These are phyloP conservation scores for Elasticomyces elasticus DNA, from an alignment of 495 filamentous ascomycete species.

Conservation along the genomic window DNA sequence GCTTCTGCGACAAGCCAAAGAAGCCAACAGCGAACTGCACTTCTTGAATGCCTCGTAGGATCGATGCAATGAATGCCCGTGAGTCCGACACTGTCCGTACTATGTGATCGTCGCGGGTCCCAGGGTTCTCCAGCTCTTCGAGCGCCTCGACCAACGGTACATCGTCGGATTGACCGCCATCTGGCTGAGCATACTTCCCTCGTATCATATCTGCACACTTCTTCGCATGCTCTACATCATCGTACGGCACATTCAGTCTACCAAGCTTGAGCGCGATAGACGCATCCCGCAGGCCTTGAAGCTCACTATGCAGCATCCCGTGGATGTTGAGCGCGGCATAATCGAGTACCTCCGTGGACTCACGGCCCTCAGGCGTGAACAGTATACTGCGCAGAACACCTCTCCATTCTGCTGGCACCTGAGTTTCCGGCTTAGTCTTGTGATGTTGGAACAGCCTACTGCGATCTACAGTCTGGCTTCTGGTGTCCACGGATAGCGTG, in stretches of 20 bases:
- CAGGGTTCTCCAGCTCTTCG: constrained; percentile 65
- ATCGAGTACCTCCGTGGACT: constrained; percentile 83
- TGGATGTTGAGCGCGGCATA: constrained; percentile 80
- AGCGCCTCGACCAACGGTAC: constrained; percentile 65
- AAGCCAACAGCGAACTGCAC: constrained; percentile 94
- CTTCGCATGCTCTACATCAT: constrained; percentile 52
- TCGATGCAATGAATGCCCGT: constrained; percentile 81
- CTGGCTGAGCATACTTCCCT: constrained; percentile 24
- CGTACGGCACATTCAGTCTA: constrained; percentile 78
- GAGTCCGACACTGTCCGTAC: constrained; percentile 85
- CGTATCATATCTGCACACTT: constrained; percentile 46
- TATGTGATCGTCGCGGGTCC: constrained; percentile 62
- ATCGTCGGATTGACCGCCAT: constrained; percentile 33
- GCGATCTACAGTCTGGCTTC: constrained; percentile 81
- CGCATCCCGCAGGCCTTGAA: constrained; percentile 81
- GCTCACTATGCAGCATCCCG: constrained; percentile 77
- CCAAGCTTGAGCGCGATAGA: constrained; percentile 86
- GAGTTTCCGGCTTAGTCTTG: constrained; percentile 55
- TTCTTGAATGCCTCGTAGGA: constrained; percentile 87
- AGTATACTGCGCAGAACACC: constrained; percentile 73
- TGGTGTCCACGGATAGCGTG: constrained; percentile 78
- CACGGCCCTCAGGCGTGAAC: constrained; percentile 73
- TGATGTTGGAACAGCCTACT: constrained; percentile 83
- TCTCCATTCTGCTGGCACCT: constrained; percentile 90
- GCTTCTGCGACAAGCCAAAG: constrained; percentile 69